Evolutionary conservation across 352 stramenopile genomes (phyloP).

Genomic region (Pythium dissimile): DNA sequence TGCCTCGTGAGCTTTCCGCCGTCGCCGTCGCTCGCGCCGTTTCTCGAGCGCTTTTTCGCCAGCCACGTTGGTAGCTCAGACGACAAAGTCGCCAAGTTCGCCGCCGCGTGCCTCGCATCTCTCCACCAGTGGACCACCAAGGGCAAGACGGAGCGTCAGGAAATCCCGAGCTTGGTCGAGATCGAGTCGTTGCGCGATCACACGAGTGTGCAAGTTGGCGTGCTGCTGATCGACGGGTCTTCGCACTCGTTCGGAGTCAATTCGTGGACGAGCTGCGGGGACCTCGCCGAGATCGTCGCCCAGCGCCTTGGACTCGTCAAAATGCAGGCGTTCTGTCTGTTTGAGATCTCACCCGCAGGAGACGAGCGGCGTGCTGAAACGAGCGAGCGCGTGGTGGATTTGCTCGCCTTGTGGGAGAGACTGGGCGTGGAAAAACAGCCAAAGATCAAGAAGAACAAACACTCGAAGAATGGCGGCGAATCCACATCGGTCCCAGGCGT

Average conservation of each 20-base stretch:
- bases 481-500: too few species aligned
- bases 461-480: not conserved
- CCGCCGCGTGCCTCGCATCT: slow-evolving; percentile 34
- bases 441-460: slow-evolving; percentile 34
- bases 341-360: slow-evolving; percentile 42
- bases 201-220: slow-evolving; percentile 33
- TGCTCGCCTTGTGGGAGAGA: slow-evolving; percentile 73
- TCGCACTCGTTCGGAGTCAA: slow-evolving; percentile 38
- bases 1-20: slow-evolving; percentile 65
- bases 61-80: slow-evolving; percentile 28
- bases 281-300: slow-evolving; percentile 35
- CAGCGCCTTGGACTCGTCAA: slow-evolving; percentile 40
- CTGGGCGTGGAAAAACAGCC: slow-evolving; percentile 36
- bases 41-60: slow-evolving; percentile 52
- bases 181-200: slow-evolving; percentile 51
- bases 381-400: slow-evolving; percentile 67
- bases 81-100: slow-evolving; percentile 37
- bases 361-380: slow-evolving; percentile 57
- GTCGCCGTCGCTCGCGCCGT: slow-evolving; percentile 37
- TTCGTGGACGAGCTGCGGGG: slow-evolving; percentile 59
- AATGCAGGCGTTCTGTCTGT: slow-evolving; percentile 52
- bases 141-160: slow-evolving; percentile 45
- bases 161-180: slow-evolving; percentile 57
- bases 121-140: slow-evolving; percentile 30
- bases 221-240: slow-evolving; percentile 48